Conservation (phyloP, 192 early-diverging fungal species). For the Umbelopsis ramanniana region DNA sequence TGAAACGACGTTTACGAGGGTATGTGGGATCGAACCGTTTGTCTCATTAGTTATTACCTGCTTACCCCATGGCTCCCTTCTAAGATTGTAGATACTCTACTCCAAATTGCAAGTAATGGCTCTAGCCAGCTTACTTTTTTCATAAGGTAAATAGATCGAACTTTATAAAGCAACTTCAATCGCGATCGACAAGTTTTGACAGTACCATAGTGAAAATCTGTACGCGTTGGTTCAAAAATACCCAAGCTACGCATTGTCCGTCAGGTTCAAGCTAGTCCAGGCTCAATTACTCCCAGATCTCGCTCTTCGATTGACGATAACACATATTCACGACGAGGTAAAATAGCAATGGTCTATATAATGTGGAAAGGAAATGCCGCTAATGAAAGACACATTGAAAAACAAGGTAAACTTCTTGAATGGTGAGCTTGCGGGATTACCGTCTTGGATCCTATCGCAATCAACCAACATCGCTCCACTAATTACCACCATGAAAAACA, state of each 20-base stretch:
- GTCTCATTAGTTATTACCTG: no score
- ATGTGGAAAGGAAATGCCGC: neutral
- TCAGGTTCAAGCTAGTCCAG: constrained; percentile 35
- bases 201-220: constrained; percentile 34
- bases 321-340: constrained; percentile 35
- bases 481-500: constrained; percentile 28
- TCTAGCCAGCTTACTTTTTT: neutral
- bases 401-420: constrained; percentile 33
- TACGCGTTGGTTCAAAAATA: constrained; percentile 28
- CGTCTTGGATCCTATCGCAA: constrained; percentile 35
- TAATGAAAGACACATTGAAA: no score
- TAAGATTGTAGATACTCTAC: constrained; percentile 12
- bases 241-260: constrained; percentile 22
- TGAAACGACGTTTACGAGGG: neutral
- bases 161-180: neutral
- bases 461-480: constrained; percentile 17
- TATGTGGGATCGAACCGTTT: neutral
- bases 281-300: constrained; percentile 34
- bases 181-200: neutral
- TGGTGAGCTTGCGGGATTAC: constrained; percentile 23
- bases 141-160: neutral
- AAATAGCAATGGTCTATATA: neutral
- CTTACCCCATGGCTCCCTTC: neutral
- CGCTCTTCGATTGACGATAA: constrained; percentile 31
- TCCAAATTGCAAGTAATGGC: constrained; percentile 9